Conservation (phyloP, 2,329 filamentous ascomycete genomes). For the Exophiala alcalophila region DNA sequence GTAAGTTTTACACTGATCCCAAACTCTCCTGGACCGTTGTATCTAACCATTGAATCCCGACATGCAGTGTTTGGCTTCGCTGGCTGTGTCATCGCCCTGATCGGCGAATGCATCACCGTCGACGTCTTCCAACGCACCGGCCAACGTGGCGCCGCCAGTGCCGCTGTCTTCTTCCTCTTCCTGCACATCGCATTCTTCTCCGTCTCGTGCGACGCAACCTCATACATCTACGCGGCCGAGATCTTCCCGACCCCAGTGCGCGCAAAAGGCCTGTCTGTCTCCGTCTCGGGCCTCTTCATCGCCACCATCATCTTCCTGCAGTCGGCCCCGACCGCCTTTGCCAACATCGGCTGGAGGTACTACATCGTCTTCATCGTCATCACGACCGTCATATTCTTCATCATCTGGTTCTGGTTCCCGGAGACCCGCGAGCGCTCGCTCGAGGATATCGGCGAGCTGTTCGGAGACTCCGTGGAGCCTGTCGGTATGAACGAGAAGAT, state of each 20-base stretch:
- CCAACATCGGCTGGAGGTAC: conserved; percentile 35
- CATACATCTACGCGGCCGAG: conserved; percentile 13
- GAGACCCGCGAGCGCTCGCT: conserved; percentile 69
- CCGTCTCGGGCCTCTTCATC: conserved; percentile 16
- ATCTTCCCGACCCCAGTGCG: conserved; percentile 16
- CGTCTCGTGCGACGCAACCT: conserved; percentile 26
- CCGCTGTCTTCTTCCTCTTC: conserved; percentile 41
- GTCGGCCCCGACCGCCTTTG: conserved; percentile 30
- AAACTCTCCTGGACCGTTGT: no score
- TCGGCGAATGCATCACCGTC: conserved; percentile 43
- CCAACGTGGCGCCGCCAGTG: conserved; percentile 45
- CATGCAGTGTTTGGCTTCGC: conserved; percentile 36
- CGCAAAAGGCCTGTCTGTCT: conserved; percentile 9
- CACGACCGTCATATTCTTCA: conserved; percentile 58
- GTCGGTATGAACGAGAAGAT: conserved; percentile 2
- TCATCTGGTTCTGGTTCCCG: conserved; percentile 67
- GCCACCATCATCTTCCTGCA: conserved; percentile 19
- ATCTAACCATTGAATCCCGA: no score
- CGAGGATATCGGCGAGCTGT: conserved; percentile 70
- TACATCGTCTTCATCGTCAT: conserved; percentile 32
- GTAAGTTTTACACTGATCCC: no score
- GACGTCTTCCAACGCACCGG: conserved; percentile 48
- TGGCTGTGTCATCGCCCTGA: conserved; percentile 34
- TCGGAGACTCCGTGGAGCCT: conserved; percentile 35
- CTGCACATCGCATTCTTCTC: conserved; percentile 42